Base-by-base conservation (phyloP, 331 rosid species). In the Acacia pycnantha region DNA sequence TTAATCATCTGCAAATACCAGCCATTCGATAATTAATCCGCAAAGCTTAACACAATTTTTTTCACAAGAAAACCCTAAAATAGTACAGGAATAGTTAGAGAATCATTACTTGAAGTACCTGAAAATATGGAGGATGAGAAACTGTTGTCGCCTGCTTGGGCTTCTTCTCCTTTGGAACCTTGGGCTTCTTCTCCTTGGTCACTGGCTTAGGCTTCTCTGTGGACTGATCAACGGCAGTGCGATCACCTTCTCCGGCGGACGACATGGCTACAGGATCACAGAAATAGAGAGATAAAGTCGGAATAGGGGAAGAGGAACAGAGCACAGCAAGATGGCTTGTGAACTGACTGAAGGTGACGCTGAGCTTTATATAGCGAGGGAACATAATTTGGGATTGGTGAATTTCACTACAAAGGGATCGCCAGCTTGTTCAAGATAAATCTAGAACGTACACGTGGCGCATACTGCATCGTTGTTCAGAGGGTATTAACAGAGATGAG, bases 101-200 rank as follows among this genome's bases (percentile, higher is more conserved):
- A 2, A 27, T 21, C 19, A 41, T 4, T 4, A 54, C 3, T 43
- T 1, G 8, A 35, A 41, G 4, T 75, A 95, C 98, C 94, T 93
- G 92, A 83, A 95, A 89, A 48, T 95, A 95, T 0, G 98, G 97
- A 65, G 98, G 98, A 79, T 93, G 98, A 1, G 95, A 76, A 51
- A 91, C 89, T 11, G 86, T 68, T 85, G 91, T 94, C 9, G 89
- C 41, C 66, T 87, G 84, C 62, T 69, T 89, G 0, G 94, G 90
- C 77, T 90, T 91, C 87, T 87, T 88, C 85, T 86, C 94, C 65
- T 84, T 91, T 0, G 88, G 77, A 43, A 78, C 82, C 83, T 72
- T 85, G 3, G 94, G 77, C 58, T 89, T 93, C 82, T 64, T 91
- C 88, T 91, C 93, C 76, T 70, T 44, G 88, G 77, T 86, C 27